Conservation (phyloP, 78 protist species). For the Isochrysis galbana region DNA sequence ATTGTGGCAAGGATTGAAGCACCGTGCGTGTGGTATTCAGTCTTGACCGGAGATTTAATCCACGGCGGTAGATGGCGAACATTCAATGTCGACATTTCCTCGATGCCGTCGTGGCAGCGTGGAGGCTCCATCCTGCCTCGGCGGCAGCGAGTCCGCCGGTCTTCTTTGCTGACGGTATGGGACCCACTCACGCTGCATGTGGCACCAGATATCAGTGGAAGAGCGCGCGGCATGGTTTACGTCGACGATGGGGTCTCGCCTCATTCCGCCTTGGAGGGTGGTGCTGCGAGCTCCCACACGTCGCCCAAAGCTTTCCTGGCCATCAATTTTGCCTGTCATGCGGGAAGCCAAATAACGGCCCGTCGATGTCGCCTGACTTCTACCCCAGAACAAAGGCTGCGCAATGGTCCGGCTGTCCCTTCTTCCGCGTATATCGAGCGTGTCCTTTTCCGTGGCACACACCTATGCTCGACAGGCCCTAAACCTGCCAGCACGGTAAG, state of each 20-base stretch:
- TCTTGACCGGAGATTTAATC: background rate
- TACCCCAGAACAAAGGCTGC: background rate
- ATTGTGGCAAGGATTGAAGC: background rate
- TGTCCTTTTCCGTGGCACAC: background rate
- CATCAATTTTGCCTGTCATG: background rate
- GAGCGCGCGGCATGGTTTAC: conserved; percentile 77
- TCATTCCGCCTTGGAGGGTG: background rate
- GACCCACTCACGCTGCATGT: conserved; percentile 90
- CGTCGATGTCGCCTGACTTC: no score
- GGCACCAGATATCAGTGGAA: conserved; percentile 44
- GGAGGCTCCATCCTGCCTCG: conserved; percentile 89
- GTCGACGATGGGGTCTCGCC: conserved; percentile 79
- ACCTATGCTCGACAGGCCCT: background rate
- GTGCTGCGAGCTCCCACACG: background rate
- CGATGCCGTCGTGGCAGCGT: conserved; percentile 77
- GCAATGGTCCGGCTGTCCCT: background rate
- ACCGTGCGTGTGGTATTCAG: background rate
- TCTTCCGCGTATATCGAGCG: background rate
- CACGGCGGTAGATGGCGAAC: background rate
- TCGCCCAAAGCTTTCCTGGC: background rate
- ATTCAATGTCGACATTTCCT: conserved; percentile 20
- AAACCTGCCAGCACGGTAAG: no score
- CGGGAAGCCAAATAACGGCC: background rate
- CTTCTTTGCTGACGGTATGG: conserved; percentile 54
- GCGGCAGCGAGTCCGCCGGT: conserved; percentile 83